Base-by-base conservation (phyloP, 345 rosid species). In the Chamaenerion angustifolium region DNA sequence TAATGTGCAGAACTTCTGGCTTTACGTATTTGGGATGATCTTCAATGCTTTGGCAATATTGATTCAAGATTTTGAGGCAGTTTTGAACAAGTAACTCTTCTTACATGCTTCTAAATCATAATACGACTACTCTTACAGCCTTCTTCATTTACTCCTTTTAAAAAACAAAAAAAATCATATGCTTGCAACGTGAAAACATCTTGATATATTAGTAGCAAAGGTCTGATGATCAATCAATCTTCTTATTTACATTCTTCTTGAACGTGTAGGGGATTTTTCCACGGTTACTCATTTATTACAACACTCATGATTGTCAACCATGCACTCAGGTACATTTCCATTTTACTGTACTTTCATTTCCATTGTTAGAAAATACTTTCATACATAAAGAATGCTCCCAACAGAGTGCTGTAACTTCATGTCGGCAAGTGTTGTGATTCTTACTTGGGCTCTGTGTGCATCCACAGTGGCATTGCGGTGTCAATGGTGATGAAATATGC, bases 401-500 rank as follows among this genome's bases (percentile, higher is more conserved):
- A 25, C 5, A 23, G 27, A 23, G 27, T 23, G 5, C 27, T 2
- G 27, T 23, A 23, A 23, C 27, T 23, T 23, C 2, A 23, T 23
- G 27, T 23, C 27, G 27, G 27, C n/a, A n/a, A n/a, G n/a, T n/a
- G n/a, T 25, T 12, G 8, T n/a, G 9, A 25, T 3, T 31, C 15
- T n/a, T n/a, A n/a, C n/a, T 52, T 42, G 13, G 66, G 6, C 25
- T 12, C 62, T 56, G 45, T 46, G 27, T 64, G 35, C 13, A 23
- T 19, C 4, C 61, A 69, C 77, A 87, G 96, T 76, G 98, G 98
- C 47, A 76, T 87, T 47, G 98, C 96, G 42, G 98, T 87, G 18
- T 87, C 98, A 4, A 83, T 92, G 98, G 96, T 92, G 45, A 92
- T 92, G 98, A 92, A 92, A 58, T 87, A 75, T 61, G 98, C 96